phyloP scores from a whole-genome alignment of 2,329 filamentous ascomycete genomes.

The Scedosporium boydii region DNA sequence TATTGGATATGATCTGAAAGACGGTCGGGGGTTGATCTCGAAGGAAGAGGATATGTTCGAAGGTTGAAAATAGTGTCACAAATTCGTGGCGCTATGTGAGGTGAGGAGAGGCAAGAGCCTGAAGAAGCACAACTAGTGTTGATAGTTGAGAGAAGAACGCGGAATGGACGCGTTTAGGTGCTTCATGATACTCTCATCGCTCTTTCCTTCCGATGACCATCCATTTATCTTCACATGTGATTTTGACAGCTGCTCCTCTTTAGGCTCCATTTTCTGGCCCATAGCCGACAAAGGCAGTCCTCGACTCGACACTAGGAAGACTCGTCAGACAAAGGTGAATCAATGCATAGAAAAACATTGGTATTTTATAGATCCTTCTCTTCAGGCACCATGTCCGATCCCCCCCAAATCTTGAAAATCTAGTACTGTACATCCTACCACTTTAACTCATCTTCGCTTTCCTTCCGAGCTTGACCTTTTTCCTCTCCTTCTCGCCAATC shows the following conservation, averaged over 20 bases:
- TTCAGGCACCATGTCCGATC: neutral
- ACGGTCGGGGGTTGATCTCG: no score
- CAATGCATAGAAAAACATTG: neutral
- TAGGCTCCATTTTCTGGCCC: no score
- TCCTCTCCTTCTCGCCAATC: slow-evolving; percentile 47
- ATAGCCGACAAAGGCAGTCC: no score
- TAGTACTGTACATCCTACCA: neutral
- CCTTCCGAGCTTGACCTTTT: slow-evolving; percentile 40
- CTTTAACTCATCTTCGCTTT: slow-evolving; percentile 14
- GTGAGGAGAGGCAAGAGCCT: neutral
- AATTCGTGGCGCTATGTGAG: neutral
- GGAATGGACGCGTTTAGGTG: neutral
- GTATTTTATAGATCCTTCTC: neutral
- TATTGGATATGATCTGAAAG: no score
- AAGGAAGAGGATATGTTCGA: no score
- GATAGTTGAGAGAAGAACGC: neutral
- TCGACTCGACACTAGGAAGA: no score
- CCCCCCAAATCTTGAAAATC: neutral
- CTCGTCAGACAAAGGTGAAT: neutral
- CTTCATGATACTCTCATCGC: neutral
- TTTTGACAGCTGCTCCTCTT: no score
- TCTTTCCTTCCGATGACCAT: neutral
- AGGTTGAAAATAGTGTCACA: neutral
- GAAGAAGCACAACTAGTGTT: neutral
- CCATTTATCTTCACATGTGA: neutral